Conservation (phyloP, 2,329 filamentous ascomycete genomes). For the Emericellopsis atlantica region DNA sequence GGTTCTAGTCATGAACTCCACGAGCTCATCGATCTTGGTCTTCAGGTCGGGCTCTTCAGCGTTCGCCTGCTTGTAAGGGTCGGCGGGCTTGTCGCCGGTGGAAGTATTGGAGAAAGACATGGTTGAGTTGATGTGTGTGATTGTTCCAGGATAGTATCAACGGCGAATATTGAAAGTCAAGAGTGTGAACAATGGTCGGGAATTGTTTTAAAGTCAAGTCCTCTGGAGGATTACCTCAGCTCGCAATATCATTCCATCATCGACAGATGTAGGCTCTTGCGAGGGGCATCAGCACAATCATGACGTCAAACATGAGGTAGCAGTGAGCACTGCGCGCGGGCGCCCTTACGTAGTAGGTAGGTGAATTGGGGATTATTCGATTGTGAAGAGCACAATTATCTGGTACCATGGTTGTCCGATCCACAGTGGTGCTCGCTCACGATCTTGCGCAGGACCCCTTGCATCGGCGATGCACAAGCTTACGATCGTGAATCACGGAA, state of each 20-base stretch:
- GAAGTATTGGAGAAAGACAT: slow-evolving; percentile 40
- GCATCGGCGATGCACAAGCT: no score
- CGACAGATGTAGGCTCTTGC: neutral
- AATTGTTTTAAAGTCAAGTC: neutral
- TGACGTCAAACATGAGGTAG: neutral
- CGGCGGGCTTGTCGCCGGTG: slow-evolving; percentile 49
- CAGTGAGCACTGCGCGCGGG: no score
- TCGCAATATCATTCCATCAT: neutral
- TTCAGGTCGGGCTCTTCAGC: slow-evolving; percentile 51
- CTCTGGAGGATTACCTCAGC: neutral
- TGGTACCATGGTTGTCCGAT: no score
- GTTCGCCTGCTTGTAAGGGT: slow-evolving; percentile 71
- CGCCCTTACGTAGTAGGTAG: no score
- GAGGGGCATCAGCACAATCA: neutral
- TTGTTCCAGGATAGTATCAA: neutral
- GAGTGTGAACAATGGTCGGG: neutral
- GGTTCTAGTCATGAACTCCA: slow-evolving; percentile 54
- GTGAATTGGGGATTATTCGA: no score
- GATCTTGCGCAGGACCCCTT: no score
- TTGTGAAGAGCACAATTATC: no score
- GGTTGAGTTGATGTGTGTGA: slow-evolving; percentile 10
- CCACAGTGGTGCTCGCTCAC: no score
- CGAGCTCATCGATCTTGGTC: slow-evolving; percentile 65
- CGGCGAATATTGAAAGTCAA: neutral
- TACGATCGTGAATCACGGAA: no score